These are phyloP conservation scores for Boletales sp. DNA, from an alignment of 768 basidiomycete species.

Conservation along the genomic window DNA sequence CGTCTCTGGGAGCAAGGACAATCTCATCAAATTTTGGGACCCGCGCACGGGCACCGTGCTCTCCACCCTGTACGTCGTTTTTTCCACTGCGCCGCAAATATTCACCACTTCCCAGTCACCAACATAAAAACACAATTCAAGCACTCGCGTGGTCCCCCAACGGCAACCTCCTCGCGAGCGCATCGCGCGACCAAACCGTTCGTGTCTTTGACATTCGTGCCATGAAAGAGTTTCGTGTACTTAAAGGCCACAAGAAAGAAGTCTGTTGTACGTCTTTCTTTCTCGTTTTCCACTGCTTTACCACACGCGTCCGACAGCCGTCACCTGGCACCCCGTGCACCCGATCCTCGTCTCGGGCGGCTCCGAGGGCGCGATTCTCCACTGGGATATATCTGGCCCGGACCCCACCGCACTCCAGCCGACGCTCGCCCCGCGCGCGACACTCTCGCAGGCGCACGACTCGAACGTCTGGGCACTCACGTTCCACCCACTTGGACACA, in stretches of 20 bases:
- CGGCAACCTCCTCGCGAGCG: slow-evolving; percentile 66
- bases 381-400: slow-evolving; percentile 87
- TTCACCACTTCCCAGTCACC: slow-evolving; percentile 54
- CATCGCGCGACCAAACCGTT: slow-evolving; percentile 83
- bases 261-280: slow-evolving; percentile 74
- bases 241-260: slow-evolving; percentile 98
- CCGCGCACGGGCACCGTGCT: slow-evolving; percentile 88
- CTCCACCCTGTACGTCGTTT: slow-evolving; percentile 72
- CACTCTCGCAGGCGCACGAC: slow-evolving; percentile 95
- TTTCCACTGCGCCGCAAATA: not conserved
- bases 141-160: slow-evolving; percentile 92
- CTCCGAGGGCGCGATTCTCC: slow-evolving; percentile 88
- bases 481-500: slow-evolving; percentile 93
- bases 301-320: slow-evolving; percentile 44
- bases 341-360: slow-evolving; percentile 91
- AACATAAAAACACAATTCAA: slow-evolving; percentile 97
- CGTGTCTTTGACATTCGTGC: slow-evolving; percentile 97
- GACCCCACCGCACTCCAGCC: slow-evolving; percentile 37
- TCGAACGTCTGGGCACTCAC: slow-evolving; percentile 95
- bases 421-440: slow-evolving; percentile 16
- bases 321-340: slow-evolving; percentile 96
- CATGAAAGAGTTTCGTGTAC: slow-evolving; percentile 90
- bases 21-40: slow-evolving; percentile 79
- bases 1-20: slow-evolving; percentile 95
- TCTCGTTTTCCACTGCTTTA: not conserved